phyloP scores from a whole-genome alignment of 495 filamentous ascomycete genomes.

The Aspergillus panamensis region DNA sequence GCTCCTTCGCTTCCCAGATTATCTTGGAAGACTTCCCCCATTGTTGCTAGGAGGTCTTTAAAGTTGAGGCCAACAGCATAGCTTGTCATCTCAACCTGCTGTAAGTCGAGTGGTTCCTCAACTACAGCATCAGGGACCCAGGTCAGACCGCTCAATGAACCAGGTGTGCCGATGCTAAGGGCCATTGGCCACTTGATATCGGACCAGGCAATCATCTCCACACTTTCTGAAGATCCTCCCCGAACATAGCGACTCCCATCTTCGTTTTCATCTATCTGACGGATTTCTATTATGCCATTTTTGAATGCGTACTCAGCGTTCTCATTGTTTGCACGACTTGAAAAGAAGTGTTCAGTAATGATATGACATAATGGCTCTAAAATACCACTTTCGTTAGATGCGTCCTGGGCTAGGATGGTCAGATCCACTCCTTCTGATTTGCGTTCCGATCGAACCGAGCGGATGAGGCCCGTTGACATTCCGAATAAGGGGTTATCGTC shows the following conservation, averaged over 20 bases:
- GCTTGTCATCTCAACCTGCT: neutral
- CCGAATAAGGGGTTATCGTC: neutral
- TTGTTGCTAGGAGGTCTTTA: constrained; percentile 38
- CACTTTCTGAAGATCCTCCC: neutral
- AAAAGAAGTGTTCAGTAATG: neutral
- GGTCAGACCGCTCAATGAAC: neutral
- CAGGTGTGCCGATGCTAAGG: neutral
- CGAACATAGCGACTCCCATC: neutral
- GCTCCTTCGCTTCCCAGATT: constrained; percentile 36
- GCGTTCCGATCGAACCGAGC: neutral
- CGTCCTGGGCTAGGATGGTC: neutral
- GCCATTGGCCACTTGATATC: neutral
- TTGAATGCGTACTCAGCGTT: neutral
- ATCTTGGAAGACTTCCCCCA: constrained; percentile 31
- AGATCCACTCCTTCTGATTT: neutral
- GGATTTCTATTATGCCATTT: neutral
- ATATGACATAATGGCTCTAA: neutral
- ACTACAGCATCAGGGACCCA: neutral
- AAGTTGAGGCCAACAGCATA: constrained; percentile 38
- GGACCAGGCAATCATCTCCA: neutral
- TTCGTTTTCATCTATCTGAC: neutral
- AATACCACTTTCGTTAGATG: neutral
- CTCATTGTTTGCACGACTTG: neutral
- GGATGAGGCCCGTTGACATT: neutral
- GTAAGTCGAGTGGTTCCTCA: neutral